These are phyloP conservation scores for Choiromyces venosus DNA, from an alignment of 495 filamentous ascomycete species.

Conservation along the genomic window DNA sequence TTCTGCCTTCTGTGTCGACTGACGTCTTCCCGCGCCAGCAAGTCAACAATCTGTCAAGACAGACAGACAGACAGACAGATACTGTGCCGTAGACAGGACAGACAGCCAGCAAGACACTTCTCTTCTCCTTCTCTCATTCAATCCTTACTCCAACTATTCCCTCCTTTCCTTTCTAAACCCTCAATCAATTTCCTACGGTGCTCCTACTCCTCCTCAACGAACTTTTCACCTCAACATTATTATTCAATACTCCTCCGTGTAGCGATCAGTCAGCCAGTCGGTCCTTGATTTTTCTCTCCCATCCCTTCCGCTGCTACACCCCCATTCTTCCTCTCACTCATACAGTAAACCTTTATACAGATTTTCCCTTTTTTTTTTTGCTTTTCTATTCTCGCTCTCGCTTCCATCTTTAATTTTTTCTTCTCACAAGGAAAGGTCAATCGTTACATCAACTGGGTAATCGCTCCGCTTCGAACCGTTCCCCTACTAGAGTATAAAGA, in stretches of 20 bases:
- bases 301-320: conserved; percentile 1
- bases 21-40: not conserved
- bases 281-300: conserved; percentile 4
- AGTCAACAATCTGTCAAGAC: not conserved
- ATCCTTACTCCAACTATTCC: not conserved
- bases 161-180: conserved; percentile 12
- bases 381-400: not conserved
- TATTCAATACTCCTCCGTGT: conserved; percentile 4
- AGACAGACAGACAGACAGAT: not conserved
- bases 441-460: not conserved
- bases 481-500: not conserved
- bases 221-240: conserved; percentile 4
- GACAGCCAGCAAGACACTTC: not conserved
- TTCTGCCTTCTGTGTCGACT: too few relatives aligned
- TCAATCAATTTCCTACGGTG: conserved; percentile 1
- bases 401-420: not conserved
- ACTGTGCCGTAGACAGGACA: not conserved
- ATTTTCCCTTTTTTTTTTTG: not conserved
- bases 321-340: not conserved
- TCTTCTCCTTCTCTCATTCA: conserved; percentile 11
- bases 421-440: not conserved
- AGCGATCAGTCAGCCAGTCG: conserved; percentile 3
- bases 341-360: not conserved
- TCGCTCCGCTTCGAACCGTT: not conserved
- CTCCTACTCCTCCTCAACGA: not conserved